These are phyloP conservation scores for Colletotrichum trifolii DNA, from an alignment of 2,329 filamentous ascomycete species.

Conservation along the genomic window DNA sequence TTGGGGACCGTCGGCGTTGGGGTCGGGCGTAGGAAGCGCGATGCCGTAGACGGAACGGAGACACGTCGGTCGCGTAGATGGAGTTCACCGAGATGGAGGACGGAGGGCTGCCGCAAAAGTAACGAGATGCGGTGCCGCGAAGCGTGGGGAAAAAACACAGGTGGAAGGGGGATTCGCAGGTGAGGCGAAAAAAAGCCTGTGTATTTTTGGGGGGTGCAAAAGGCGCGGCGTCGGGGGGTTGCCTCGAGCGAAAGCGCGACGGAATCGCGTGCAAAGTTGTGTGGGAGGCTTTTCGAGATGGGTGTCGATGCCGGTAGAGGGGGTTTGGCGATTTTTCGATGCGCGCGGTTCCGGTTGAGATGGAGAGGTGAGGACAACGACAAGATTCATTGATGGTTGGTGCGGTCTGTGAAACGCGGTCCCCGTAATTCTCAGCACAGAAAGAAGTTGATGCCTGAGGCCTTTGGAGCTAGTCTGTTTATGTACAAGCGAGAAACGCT, in stretches of 20 bases:
- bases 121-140: conserved; percentile 34
- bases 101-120: conserved; percentile 29
- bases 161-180: conserved; percentile 44
- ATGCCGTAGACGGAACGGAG: conserved; percentile 22
- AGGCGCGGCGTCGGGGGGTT: conserved; percentile 55
- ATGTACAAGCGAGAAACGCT: conserved; percentile 32
- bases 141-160: conserved; percentile 38
- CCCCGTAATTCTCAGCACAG: conserved; percentile 59
- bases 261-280: conserved; percentile 66
- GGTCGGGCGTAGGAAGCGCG: conserved; percentile 24
- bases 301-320: conserved; percentile 68
- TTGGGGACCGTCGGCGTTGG: conserved; percentile 17
- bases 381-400: conserved; percentile 62
- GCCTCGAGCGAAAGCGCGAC: conserved; percentile 55
- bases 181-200: conserved; percentile 55
- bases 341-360: conserved; percentile 65
- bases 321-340: conserved; percentile 70
- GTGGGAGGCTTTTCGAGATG: conserved; percentile 65
- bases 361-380: conserved; percentile 63
- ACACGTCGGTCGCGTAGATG: conserved; percentile 36
- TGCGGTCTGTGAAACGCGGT: conserved; percentile 50
- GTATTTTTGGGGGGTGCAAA: conserved; percentile 43
- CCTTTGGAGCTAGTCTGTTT: conserved; percentile 18
- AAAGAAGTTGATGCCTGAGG: conserved; percentile 42
- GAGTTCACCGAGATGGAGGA: conserved; percentile 34